Percentiles rank a stretch among this genome's conserved stretches.
Evolutionary conservation across 1,284 basidiomycete species (phyloP).

Genomic region (Sanghuangporus baumii): DNA sequence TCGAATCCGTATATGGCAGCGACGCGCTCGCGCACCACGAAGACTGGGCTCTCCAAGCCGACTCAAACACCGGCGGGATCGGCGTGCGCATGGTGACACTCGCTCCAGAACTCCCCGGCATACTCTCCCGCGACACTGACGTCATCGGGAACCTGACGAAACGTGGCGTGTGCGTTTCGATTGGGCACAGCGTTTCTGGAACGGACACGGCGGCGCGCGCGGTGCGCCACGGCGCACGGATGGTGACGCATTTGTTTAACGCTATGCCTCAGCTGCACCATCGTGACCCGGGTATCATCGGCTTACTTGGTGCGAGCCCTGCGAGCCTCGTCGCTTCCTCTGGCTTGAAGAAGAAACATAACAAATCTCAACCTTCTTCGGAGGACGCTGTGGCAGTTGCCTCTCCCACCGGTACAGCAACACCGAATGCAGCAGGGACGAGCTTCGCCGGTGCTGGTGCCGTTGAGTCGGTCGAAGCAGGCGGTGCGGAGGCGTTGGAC

Average conservation of each 20-base stretch:
- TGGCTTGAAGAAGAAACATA: not conserved
- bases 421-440: not conserved
- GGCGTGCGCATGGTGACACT: slow-evolving; percentile 82
- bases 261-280: slow-evolving; percentile 87
- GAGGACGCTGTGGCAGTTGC: not conserved
- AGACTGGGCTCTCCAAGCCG: slow-evolving; percentile 44
- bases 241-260: slow-evolving; percentile 92
- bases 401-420: not conserved
- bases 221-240: slow-evolving; percentile 63
- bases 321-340: slow-evolving; percentile 28
- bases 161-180: slow-evolving; percentile 73
- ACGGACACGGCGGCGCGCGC: slow-evolving; percentile 65
- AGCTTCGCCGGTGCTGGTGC: slow-evolving; percentile 19
- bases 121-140: slow-evolving; percentile 50
- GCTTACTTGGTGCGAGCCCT: slow-evolving; percentile 75
- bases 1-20: slow-evolving; percentile 71
- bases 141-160: slow-evolving; percentile 55
- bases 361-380: not conserved
- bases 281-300: slow-evolving; percentile 82
- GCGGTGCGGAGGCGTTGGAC: slow-evolving; percentile 58
- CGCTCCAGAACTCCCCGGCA: slow-evolving; percentile 82
- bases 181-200: slow-evolving; percentile 77
- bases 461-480: slow-evolving; percentile 20
- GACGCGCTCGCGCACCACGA: slow-evolving; percentile 55
- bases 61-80: slow-evolving; percentile 28